Evolutionary conservation across 768 basidiomycete genomes (phyloP), one percentile per base, ranked within the genome.

Genomic region (Crepidotus variabilis): DNA sequence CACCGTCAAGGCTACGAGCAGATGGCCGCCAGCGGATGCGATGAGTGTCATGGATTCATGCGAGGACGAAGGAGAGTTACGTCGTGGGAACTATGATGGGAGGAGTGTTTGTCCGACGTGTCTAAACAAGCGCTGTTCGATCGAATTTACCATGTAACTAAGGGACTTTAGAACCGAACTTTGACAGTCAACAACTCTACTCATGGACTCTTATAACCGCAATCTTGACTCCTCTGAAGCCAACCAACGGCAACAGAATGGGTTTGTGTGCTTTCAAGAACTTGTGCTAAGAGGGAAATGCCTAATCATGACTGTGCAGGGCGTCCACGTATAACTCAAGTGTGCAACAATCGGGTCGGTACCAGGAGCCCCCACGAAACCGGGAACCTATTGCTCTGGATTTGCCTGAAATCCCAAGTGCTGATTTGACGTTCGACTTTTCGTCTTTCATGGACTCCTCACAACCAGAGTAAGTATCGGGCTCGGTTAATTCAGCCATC

Each of bases 371-470:
- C 3, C 28, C 28, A 3, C 3, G 8, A 28, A 3, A 28, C 3
- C 28, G 8, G 28, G 28, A 28, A 6, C 43, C 35, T 24, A 22
- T 20, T 35, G 21, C 49, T 3, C 10, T 57, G n/a, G 56, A 50
- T 47, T 60, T 68, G 52, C 83, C 84, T 58, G 78, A 83, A 59
- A 84, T 87, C 59, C 84, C 83, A 51, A 64, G 69, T 18, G 55
- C 75, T 49, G 75, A 77, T 55, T 69, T 82, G 58, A 72, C 69
- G 52, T 65, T 79, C 59, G 78, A 82, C 51, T 59, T 74, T 57
- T 73, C 77, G 51, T 70, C 71, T 43, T 78, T 84, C 61, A 64
- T 83, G 64, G 72, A 70, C 58, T 57, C 66, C 21, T 59, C 67
- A 50, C 71, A 62, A 54, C 70, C 71, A 58, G 76, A 76, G 84